Evolutionary conservation across 331 rosid species (phyloP), one percentile per base, ranked within the genome.

Genomic region (Spiraea crenata): DNA sequence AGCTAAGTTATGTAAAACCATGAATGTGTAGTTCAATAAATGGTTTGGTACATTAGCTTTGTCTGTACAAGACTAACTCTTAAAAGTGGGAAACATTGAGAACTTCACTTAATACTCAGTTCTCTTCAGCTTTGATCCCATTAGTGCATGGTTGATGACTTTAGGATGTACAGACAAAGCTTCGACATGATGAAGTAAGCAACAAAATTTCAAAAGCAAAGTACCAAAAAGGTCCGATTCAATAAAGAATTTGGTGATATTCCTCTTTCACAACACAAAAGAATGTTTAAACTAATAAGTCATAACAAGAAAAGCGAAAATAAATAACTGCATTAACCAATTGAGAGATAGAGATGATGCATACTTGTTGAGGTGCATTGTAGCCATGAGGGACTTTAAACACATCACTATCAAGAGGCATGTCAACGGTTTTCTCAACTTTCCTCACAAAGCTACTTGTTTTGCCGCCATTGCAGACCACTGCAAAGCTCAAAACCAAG

Each of bases 341-440:
- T 7, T 6, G 17, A 4, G 63, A 59, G 44, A 38, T 12, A 60
- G 34, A 38, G 65, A 60, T 52, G 45, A 16, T n/a, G n/a, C 15
- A 52, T 76, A 82, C 87, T 80, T 85, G 90, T 71, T 82, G 85
- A 16, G 90, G 87, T 31, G 83, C 85, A 31, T 82, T 82, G 56
- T 61, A 79, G 54, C 87, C 90, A 42, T 69, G 69, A n/a, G 85
- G 85, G 39, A 67, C 37, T 20, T 37, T 15, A 34, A 78, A 78
- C 34, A 54, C 69, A n/a, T 66, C 57, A 40, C 65, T 50, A 7
- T 74, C 59, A 19, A 56, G 78, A 14, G 82, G 82, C 54, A 78
- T 65, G 57, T 66, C 82, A 25, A 35, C 8, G 17, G 74, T 44
- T 0, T 41, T 49, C 48, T 41, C 55, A 19, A 39, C 42, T 14